Evolutionary conservation across 2,329 filamentous ascomycete genomes (phyloP), one percentile per base, ranked within the genome.

Genomic region (Penicillium capsulatum): DNA sequence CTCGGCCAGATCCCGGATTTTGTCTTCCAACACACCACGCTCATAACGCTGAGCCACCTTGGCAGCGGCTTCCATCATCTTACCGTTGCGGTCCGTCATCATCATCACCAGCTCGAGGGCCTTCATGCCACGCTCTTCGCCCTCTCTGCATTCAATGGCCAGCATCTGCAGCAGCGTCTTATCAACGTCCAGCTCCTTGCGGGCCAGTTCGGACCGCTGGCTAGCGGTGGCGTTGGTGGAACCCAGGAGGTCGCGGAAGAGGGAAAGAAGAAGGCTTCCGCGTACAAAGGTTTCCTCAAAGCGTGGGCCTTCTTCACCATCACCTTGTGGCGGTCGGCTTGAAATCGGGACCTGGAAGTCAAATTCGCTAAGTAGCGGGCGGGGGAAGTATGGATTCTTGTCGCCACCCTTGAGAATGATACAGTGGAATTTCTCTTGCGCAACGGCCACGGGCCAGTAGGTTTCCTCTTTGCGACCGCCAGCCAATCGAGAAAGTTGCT

Each of bases 361-460:
- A 59, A 98, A 98, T 63, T 98, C 92, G 29, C 84, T 90, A 24
- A 98, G 81, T 26, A 96, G 72, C 2, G 88, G 90, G 7, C 86
- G 82, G 8, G 88, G 92, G 68, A 91, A 97, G 70, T 92, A 96
- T 0, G 91, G 90, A 59, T 96, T 87, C 59, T 84, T 79, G 60
- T 98, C 92, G 24, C 85, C 86, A 47, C 92, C 92, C 69, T 98
- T 98, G 59, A 98, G 81, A 55, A 98, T 97, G 67, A 98, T 96
- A 70, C 94, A 98, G 73, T 97, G 91, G 66, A 98, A 98, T 58
- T 85, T 91, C 58, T 85, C 77, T 55, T 90, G 81, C 2, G 91
- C 88, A 1, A 97, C 90, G 1, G 92, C 92, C 20, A 98, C 87
- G 1, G 92, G 92, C 78, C 90, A 98, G 71, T 98, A 98, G 0